Percentiles rank a stretch among this genome's conserved stretches.
Evolutionary conservation across 495 filamentous ascomycete genomes (phyloP).

Genomic region (Immersiella caudata): DNA sequence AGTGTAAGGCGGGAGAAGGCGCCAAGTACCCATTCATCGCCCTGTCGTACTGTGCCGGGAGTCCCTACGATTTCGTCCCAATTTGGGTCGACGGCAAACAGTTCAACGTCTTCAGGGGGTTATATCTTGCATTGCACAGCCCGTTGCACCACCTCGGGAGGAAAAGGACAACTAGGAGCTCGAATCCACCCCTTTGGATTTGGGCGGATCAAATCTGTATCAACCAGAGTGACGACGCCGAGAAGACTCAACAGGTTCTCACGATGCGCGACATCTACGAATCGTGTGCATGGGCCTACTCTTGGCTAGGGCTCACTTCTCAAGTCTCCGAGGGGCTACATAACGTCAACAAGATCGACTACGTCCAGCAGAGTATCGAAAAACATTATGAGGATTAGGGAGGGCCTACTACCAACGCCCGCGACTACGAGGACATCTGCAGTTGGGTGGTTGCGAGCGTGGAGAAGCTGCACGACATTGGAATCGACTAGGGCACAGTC

Average conservation of each 20-base stretch:
- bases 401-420: neutral
- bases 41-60: neutral
- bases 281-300: slow-evolving; percentile 11
- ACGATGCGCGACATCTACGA: slow-evolving; percentile 30
- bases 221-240: slow-evolving; percentile 30
- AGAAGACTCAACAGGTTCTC: slow-evolving; percentile 29
- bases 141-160: neutral
- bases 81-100: neutral
- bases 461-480: neutral
- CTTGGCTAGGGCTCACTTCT: slow-evolving; percentile 26
- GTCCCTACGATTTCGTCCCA: neutral
- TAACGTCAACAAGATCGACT: neutral
- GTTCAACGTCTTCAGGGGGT: neutral
- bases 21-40: neutral
- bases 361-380: neutral
- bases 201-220: slow-evolving; percentile 37
- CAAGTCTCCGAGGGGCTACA: neutral
- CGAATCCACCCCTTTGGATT: slow-evolving; percentile 8
- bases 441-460: neutral
- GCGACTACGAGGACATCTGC: neutral
- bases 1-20: neutral
- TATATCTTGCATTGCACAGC: neutral
- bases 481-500: neutral
- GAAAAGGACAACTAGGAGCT: neutral
- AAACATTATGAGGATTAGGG: neutral